Conservation (phyloP, 768 basidiomycete genomes). For the Suillus subaureus region DNA sequence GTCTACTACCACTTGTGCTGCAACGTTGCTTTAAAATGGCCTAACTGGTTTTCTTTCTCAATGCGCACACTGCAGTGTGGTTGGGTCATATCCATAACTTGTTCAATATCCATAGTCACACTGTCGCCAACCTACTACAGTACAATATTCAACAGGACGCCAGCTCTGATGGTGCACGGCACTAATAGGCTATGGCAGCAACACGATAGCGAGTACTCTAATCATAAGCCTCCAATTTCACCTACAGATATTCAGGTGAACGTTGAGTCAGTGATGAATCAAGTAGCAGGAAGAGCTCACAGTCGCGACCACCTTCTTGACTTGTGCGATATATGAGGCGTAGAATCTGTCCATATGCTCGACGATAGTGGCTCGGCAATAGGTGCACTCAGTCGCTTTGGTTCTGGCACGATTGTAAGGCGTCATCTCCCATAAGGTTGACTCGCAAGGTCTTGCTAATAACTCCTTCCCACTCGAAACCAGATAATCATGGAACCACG, state of each 20-base stretch:
- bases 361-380: neutral
- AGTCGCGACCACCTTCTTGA: constrained; percentile 5
- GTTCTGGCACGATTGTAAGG: neutral
- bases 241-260: constrained; percentile 2
- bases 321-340: neutral
- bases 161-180: neutral
- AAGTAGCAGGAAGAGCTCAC: constrained; percentile 3
- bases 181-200: neutral
- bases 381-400: neutral
- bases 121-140: neutral
- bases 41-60: neutral
- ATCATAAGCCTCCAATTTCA: neutral
- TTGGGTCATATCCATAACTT: neutral
- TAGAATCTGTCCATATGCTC: constrained; percentile 1
- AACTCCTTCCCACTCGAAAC: constrained; percentile 9
- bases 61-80: neutral
- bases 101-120: neutral
- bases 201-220: neutral
- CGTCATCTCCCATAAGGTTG: neutral
- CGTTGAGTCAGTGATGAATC: constrained; percentile 5
- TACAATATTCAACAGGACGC: neutral
- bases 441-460: constrained; percentile 6
- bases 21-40: neutral
- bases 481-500: constrained; percentile 11
- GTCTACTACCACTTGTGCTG: neutral